Conservation (phyloP, 2,329 filamentous ascomycete genomes). For the Arachnomyces sp. region DNA sequence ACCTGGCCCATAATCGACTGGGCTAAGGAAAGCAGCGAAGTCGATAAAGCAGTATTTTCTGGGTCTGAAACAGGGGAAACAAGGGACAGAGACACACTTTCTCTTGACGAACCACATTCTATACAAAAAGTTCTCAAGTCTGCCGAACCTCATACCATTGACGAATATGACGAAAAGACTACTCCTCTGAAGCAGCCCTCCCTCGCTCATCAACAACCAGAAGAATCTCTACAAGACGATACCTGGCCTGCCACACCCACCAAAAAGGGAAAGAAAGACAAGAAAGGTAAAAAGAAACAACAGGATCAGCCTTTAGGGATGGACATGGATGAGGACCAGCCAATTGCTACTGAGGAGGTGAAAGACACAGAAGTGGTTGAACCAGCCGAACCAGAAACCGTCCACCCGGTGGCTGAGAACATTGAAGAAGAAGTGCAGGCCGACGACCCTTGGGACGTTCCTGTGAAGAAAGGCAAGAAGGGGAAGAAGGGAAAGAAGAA, state of each 20-base stretch:
- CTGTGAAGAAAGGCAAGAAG: conserved; percentile 11
- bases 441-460: conserved; percentile 1
- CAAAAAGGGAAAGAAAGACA: conserved; percentile 7
- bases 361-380: no score
- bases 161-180: no score
- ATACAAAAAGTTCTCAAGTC: no score
- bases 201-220: no score
- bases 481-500: conserved; percentile 4
- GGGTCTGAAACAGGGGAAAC: no score
- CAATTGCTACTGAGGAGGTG: no score
- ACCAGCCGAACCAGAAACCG: no score
- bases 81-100: no score
- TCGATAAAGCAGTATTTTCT: conserved; percentile 13
- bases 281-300: conserved; percentile 8
- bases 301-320: not conserved
- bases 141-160: not conserved
- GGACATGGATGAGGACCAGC: no score
- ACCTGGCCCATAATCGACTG: conserved; percentile 32
- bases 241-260: not conserved
- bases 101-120: no score
- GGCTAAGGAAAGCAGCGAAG: conserved; percentile 21
- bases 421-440: not conserved
- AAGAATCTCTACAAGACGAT: not conserved
- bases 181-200: not conserved
- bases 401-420: no score